These are phyloP conservation scores for Colletotrichum kahawae DNA, from an alignment of 2,329 filamentous ascomycete species.

Conservation along the genomic window DNA sequence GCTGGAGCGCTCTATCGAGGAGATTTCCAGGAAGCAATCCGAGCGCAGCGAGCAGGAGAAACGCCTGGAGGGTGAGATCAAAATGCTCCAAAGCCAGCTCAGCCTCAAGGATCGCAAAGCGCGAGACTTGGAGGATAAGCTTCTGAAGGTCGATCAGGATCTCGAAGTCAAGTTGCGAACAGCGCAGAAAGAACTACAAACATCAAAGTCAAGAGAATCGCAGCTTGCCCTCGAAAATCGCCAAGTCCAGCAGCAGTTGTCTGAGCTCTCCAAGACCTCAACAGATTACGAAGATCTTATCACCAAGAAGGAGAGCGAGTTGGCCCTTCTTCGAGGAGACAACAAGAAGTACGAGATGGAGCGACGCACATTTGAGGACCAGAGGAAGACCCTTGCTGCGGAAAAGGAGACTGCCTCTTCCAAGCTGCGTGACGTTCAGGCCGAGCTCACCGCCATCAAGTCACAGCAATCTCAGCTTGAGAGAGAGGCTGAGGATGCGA, in stretches of 20 bases:
- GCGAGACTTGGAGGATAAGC: slow-evolving; percentile 82
- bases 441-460: slow-evolving; percentile 85
- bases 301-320: slow-evolving; percentile 90
- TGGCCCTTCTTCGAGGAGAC: slow-evolving; percentile 83
- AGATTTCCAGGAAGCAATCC: slow-evolving; percentile 72
- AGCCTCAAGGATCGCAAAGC: slow-evolving; percentile 88
- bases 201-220: slow-evolving; percentile 74
- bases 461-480: slow-evolving; percentile 85
- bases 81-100: slow-evolving; percentile 90
- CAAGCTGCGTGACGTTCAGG: slow-evolving; percentile 83
- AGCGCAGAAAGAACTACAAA: slow-evolving; percentile 80
- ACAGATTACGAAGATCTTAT: slow-evolving; percentile 96
- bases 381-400: slow-evolving; percentile 71
- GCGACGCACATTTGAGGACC: slow-evolving; percentile 77
- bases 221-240: slow-evolving; percentile 82
- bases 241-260: slow-evolving; percentile 82
- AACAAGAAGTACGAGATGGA: slow-evolving; percentile 84
- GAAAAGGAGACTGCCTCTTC: slow-evolving; percentile 82
- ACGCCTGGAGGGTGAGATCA: slow-evolving; percentile 80
- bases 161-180: slow-evolving; percentile 82
- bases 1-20: slow-evolving; percentile 73
- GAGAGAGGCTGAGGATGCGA: slow-evolving; percentile 88
- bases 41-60: slow-evolving; percentile 79
- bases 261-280: slow-evolving; percentile 86
- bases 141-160: slow-evolving; percentile 87